Evolutionary conservation across 2,329 filamentous ascomycete genomes (phyloP), one percentile per base, ranked within the genome.

Genomic region (Hymenoscyphus salicellus): DNA sequence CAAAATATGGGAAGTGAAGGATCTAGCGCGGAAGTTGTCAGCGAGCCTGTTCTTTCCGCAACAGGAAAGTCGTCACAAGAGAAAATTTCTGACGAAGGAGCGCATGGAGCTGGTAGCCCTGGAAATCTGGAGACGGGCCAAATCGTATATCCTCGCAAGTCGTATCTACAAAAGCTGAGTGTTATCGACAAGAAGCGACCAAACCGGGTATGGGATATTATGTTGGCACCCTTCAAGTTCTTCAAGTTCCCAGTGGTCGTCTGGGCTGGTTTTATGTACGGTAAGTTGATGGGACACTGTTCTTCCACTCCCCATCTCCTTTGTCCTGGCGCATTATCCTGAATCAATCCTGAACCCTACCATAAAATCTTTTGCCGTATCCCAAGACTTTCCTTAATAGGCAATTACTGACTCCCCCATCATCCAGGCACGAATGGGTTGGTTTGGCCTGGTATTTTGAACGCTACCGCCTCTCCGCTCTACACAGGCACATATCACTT

Each of bases 91-190:
- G 41, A 30, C 5, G 38, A 55, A 10, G 30, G 32, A 32, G 17
- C 28, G 14, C 23, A 58, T 5, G 20, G 38, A 2, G 58, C 46
- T 30, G 23, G 46, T 3, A 60, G 66, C 36, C 56, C 63, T 23
- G 63, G 60, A 7, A 57, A 41, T 2, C 26, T 63, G 5, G 76
- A 78, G 63, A 55, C 66, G 1, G 76, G 77, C 7, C 71, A 73
- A 55, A 64, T 70, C 0, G 58, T 67, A 1, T 77, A 75, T 68
- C 74, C 74, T 1, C 72, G 75, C 7, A 81, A 80, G 71, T 78
- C 77, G 0, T 81, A 78, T 62, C 61, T 74, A 49, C 77, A 80
- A 61, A 82, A 81, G 63, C 74, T 82, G 59, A 74, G 77, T 0
- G 61, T 82, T 10, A 70, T 73, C 41, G 77, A 78, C 69, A 78